Conservation (phyloP, 2,329 filamentous ascomycete species). For the Trichoderma cornu-damae region DNA sequence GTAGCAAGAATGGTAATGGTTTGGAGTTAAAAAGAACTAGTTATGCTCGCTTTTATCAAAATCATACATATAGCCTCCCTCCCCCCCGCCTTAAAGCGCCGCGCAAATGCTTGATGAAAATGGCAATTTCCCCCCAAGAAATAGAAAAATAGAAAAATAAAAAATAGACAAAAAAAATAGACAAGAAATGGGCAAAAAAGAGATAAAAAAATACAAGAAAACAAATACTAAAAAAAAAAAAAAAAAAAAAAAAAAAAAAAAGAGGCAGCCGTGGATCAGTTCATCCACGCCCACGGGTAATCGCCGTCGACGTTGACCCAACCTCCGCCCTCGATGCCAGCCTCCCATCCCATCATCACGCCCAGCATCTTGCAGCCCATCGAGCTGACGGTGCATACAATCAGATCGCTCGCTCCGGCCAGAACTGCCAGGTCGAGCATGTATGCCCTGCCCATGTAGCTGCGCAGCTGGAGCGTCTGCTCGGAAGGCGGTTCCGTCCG, state of each 20-base stretch:
- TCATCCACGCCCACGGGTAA: slow-evolving; percentile 54
- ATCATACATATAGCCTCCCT: too few relatives aligned
- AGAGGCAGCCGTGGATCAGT: not conserved
- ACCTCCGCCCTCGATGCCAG: slow-evolving; percentile 50
- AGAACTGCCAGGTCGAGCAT: slow-evolving; percentile 74
- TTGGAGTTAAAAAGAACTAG: not conserved
- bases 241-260: too few relatives aligned
- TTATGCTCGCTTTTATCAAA: slow-evolving; percentile 1
- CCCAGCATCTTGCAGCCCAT: slow-evolving; percentile 68
- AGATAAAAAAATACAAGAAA: too few relatives aligned
- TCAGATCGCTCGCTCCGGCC: slow-evolving; percentile 58
- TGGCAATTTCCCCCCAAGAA: slow-evolving; percentile 14
- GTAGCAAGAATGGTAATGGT: not conserved
- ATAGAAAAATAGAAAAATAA: not conserved
- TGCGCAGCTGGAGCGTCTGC: slow-evolving; percentile 61
- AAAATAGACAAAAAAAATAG: too few relatives aligned
- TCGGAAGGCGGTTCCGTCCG: slow-evolving; percentile 31
- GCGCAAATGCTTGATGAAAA: too few relatives aligned
- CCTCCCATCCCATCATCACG: slow-evolving; percentile 84
- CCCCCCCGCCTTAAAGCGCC: slow-evolving; percentile 20
- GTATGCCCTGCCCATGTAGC: slow-evolving; percentile 74
- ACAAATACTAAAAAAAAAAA: too few relatives aligned
- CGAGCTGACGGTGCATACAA: slow-evolving; percentile 73
- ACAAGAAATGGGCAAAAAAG: not conserved
- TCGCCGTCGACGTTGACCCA: slow-evolving; percentile 80